Base-by-base conservation (phyloP, 257 asterid species). In the Forsythia suspensa region DNA sequence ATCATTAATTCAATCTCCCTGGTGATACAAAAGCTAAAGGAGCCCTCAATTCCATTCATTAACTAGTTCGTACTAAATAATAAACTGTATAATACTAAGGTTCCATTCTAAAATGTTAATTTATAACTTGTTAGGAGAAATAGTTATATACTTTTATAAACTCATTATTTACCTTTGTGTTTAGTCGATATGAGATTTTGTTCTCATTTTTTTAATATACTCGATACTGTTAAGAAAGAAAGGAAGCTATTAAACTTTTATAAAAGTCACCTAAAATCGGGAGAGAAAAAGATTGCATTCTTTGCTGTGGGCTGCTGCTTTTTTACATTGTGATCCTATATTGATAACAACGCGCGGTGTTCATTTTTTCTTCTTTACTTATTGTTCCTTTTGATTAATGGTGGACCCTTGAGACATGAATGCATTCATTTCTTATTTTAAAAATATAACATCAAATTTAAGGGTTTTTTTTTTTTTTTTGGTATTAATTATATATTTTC, bases 1-100 rank as follows among this genome's bases (percentile, higher is more conserved):
- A 51, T 36, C 39, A 81, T 80, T 68, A 79, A 43, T 66, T 63
- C 81, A 79, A 80, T 78, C 78, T 80, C 59, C 57, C 73, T 78
- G 65, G 37, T 77, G 59, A 69, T n/a, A 3, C 66, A 51, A 40
- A 80, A 65, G 72, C 29, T 5, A 43, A 71, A 79, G 71, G 39
- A 66, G 38, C 57, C 63, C 72, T 69, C 10, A 73, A 80, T 78
- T 51, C 70, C 73, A 65, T 48, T 73, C 36, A 73, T 83, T 70
- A 76, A 73, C 40, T 77, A 34, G 13, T 85, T 83, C 80, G 66
- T 69, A 51, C 77, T 2, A 59, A 6, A 59, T 59, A 79, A 29
- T 29, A 29, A 6, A 71, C 37, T 10, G n/a, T 16, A 52, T n/a
- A 57, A 3, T 57, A 69, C 11, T 24, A 0, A 41, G 5, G n/a